Evolutionary conservation across 2,329 filamentous ascomycete species (phyloP).

Genomic region (Aspergillus brasiliensis): DNA sequence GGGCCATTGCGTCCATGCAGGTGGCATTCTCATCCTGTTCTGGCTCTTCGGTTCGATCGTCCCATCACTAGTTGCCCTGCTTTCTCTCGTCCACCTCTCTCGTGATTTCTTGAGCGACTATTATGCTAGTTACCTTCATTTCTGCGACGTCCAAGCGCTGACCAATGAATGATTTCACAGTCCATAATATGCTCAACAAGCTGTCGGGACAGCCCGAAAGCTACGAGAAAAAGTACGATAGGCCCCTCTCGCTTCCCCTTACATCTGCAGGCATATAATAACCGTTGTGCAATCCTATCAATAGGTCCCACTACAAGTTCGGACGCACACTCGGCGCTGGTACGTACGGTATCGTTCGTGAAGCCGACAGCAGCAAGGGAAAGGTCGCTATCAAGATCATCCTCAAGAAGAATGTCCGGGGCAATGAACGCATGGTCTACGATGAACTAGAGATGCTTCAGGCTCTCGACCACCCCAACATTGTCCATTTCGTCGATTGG

Average conservation of each 20-base stretch:
- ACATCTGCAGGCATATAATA: constrained; percentile 11
- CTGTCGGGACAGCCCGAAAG: constrained; percentile 95
- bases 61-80: background rate
- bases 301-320: constrained; percentile 85
- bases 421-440: constrained; percentile 98
- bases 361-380: constrained; percentile 78
- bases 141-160: background rate
- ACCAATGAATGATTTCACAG: constrained; percentile 48
- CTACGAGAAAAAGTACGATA: constrained; percentile 91
- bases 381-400: constrained; percentile 99
- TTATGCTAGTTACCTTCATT: background rate
- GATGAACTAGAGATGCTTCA: constrained; percentile 95
- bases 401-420: constrained; percentile 97
- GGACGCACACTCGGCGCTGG: constrained; percentile 92
- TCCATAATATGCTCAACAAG: constrained; percentile 89
- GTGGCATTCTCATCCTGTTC: background rate
- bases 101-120: background rate
- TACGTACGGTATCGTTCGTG: constrained; percentile 96
- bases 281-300: constrained; percentile 12
- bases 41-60: constrained; percentile 5
- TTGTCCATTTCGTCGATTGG: constrained; percentile 97
- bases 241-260: constrained; percentile 7
- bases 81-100: background rate
- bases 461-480: constrained; percentile 86
- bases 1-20: background rate